phyloP scores from a whole-genome alignment of 75 land plant genomes.

The Pinus albicaulis region DNA sequence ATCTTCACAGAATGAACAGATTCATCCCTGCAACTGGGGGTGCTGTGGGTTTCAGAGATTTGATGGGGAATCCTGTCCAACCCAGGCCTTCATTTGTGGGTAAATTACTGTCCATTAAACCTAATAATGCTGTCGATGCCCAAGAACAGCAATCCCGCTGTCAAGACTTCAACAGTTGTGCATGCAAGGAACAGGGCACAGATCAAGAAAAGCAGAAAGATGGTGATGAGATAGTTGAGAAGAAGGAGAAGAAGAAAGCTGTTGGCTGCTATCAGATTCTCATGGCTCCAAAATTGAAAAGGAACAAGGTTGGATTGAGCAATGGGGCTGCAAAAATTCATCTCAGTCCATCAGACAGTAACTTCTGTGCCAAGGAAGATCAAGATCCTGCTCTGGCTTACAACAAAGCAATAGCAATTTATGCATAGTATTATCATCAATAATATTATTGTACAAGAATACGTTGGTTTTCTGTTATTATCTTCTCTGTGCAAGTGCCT shows the following conservation, averaged over 20 bases:
- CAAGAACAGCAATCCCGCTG: neutral
- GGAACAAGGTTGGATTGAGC: neutral
- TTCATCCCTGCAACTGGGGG: slow-evolving; percentile 27
- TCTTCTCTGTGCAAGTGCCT: neutral
- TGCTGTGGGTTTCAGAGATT: slow-evolving; percentile 20
- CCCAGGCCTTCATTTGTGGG: neutral
- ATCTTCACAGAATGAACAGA: slow-evolving; percentile 11
- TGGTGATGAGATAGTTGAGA: neutral
- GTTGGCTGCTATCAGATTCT: neutral
- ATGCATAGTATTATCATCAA: neutral
- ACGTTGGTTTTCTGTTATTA: neutral
- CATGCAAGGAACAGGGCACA: neutral
- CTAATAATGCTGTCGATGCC: neutral
- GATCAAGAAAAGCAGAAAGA: neutral
- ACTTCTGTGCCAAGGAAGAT: neutral
- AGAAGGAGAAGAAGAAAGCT: neutral
- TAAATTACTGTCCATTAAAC: neutral
- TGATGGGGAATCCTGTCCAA: slow-evolving; percentile 12
- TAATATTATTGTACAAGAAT: neutral
- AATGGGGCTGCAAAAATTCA: neutral
- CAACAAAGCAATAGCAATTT: neutral
- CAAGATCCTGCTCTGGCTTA: neutral
- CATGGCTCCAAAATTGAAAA: neutral
- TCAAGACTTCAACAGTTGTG: neutral
- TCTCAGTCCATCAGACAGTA: neutral